Percentiles rank a stretch among this genome's conserved stretches.
Evolutionary conservation across 2,329 filamentous ascomycete genomes (phyloP).

Genomic region (Reticulascus tulasneorum): DNA sequence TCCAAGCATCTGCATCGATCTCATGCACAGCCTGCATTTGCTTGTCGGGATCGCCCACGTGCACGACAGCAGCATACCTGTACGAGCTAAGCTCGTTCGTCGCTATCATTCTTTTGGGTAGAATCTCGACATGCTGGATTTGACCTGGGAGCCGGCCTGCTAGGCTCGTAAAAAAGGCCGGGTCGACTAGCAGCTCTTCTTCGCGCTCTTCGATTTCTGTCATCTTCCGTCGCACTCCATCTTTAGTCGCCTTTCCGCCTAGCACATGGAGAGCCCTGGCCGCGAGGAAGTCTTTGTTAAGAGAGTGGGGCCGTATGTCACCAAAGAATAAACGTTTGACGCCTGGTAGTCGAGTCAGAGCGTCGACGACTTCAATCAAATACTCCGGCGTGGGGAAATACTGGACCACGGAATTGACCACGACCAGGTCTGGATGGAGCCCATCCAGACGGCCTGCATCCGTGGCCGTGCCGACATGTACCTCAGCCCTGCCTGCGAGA

Average conservation of each 20-base stretch:
- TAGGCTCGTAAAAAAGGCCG: conserved; percentile 20
- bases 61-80: conserved; percentile 22
- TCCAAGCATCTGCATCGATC: conserved; percentile 5
- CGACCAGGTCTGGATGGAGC: conserved; percentile 1
- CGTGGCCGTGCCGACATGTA: conserved; percentile 18
- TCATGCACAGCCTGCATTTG: conserved; percentile 4
- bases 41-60: conserved; percentile 4
- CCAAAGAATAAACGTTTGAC: conserved; percentile 14
- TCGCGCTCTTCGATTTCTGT: conserved; percentile 13
- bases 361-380: conserved; percentile 13
- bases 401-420: conserved; percentile 21
- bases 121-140: conserved; percentile 22
- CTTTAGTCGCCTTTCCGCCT: conserved; percentile 4
- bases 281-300: conserved; percentile 13
- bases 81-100: conserved; percentile 25
- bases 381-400: conserved; percentile 24
- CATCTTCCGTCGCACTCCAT: conserved; percentile 6
- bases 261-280: conserved; percentile 5
- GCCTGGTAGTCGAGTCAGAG: conserved; percentile 4
- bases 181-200: conserved; percentile 20
- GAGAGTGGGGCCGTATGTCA: conserved; percentile 17
- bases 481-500: conserved; percentile 7
- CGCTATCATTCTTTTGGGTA: conserved; percentile 23
- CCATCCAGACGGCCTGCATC: neutral
- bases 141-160: conserved; percentile 6